These are phyloP conservation scores for Lactifluus volemus DNA, from an alignment of 768 basidiomycete species.

Conservation along the genomic window DNA sequence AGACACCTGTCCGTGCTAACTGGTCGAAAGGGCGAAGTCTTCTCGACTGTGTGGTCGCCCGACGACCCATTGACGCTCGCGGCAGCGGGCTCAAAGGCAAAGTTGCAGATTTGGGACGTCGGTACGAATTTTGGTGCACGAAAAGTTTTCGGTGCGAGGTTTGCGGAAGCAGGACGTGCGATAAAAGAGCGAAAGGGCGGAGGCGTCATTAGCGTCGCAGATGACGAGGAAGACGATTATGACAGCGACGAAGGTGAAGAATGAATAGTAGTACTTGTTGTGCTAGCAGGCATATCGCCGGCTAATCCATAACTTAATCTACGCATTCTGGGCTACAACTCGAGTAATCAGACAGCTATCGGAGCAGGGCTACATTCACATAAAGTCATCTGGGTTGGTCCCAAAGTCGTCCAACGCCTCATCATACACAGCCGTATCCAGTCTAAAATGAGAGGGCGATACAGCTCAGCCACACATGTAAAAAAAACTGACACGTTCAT, in stretches of 20 bases:
- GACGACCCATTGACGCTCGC: constrained; percentile 92
- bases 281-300: not conserved
- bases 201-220: constrained; percentile 60
- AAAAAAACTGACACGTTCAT: not conserved
- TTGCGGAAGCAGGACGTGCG: constrained; percentile 60
- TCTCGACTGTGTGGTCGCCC: constrained; percentile 85
- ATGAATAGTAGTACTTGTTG: constrained; percentile 27
- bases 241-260: constrained; percentile 39
- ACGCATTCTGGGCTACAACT: constrained; percentile 3
- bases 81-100: constrained; percentile 90
- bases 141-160: constrained; percentile 72
- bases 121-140: constrained; percentile 75
- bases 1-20: not conserved
- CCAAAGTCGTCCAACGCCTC: constrained; percentile 89
- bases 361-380: constrained; percentile 44
- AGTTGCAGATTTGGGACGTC: constrained; percentile 93
- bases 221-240: constrained; percentile 62
- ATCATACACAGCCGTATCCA: constrained; percentile 77
- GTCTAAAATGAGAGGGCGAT: constrained; percentile 32
- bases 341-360: constrained; percentile 7
- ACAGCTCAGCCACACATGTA: not conserved
- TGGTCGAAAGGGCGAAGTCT: constrained; percentile 82
- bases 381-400: constrained; percentile 71
- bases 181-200: constrained; percentile 57
- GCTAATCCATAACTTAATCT: constrained; percentile 8